Base-by-base conservation (phyloP, 73 alveolate species). In the Blepharisma stoltei region DNA sequence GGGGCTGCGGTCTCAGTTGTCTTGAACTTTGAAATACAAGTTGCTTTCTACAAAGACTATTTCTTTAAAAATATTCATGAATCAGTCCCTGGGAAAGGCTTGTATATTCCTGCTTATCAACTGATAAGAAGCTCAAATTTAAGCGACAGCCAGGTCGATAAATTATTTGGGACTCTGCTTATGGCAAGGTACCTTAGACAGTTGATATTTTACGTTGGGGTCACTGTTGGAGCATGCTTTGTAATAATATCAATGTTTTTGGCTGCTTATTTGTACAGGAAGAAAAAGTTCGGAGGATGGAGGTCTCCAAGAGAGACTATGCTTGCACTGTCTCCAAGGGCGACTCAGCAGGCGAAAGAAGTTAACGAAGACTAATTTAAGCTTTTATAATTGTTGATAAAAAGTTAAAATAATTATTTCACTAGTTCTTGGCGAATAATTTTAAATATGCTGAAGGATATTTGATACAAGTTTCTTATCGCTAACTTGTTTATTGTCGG, bases 241-340 rank as follows among this genome's bases (percentile, higher is more conserved):
- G 5, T 60, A 8, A 38, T 60, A 1, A 14, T 60, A 18, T n/a
- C 73, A 60, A 8, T 60, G 73, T 14, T 60, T 25, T 2, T 14
- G 18, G 73, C 18, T 8, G 73, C 23, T 18, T n/a, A 8, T 18
- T 18, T 60, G 2, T 60, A 60, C 5, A 60, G 73, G 23, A 14
- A 60, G 14, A 60, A 60, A 25, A 60, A 60, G 37, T 60, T 20
- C 46, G 48, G 23, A 20, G 23, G 49, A 9, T 60, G 73, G 73
- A 60, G 46, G 2, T 60, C 73, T n/a, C 38, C 49, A 25, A 14
- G 73, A 25, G 23, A 60, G 18, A 60, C 73, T 32, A 32, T 32
- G 41, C 41, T 32, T 32, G 41, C 41, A 3, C 41, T 32, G 0
- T 32, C 41, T 32, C 41, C 41, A 32, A 32, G 41, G 3, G 41